Conservation (phyloP, 140 eudicot genomes). For the Senecio squalidus region DNA sequence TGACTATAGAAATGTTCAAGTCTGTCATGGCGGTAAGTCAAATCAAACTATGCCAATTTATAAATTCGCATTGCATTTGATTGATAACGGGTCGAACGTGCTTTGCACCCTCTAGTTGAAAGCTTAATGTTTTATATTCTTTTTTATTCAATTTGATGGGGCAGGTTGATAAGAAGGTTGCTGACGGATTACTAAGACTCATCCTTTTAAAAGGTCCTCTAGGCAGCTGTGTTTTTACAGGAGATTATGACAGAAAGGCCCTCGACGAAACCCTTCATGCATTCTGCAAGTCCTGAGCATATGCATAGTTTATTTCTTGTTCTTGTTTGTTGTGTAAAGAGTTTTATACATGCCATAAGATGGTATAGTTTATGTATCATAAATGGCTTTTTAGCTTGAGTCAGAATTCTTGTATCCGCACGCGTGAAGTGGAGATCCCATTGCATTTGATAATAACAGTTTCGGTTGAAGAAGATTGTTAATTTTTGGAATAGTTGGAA, state of each 20-base stretch:
- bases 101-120: not conserved
- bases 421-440: conserved; percentile 1
- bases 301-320: conserved; percentile 5
- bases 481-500: not conserved
- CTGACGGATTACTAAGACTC: conserved; percentile 91
- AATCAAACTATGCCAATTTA: not conserved
- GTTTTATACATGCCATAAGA: conserved; percentile 7
- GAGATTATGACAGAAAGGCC: conserved; percentile 77
- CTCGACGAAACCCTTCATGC: conserved; percentile 82
- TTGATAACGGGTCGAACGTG: not conserved
- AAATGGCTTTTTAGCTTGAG: conserved; percentile 11
- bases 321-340: conserved; percentile 8
- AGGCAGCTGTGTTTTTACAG: conserved; percentile 85
- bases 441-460: conserved; percentile 11
- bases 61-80: too few species aligned
- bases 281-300: conserved; percentile 70
- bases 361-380: conserved; percentile 16
- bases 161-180: conserved; percentile 98
- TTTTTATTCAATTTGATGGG: not conserved
- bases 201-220: conserved; percentile 94
- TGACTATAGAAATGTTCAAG: conserved; percentile 94
- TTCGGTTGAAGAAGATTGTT: not conserved
- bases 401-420: not conserved
- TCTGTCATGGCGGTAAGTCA: conserved; percentile 91
- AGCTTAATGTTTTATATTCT: not conserved